Conservation (phyloP, 139 green algal genomes). For the Coccomyxa sp. region DNA sequence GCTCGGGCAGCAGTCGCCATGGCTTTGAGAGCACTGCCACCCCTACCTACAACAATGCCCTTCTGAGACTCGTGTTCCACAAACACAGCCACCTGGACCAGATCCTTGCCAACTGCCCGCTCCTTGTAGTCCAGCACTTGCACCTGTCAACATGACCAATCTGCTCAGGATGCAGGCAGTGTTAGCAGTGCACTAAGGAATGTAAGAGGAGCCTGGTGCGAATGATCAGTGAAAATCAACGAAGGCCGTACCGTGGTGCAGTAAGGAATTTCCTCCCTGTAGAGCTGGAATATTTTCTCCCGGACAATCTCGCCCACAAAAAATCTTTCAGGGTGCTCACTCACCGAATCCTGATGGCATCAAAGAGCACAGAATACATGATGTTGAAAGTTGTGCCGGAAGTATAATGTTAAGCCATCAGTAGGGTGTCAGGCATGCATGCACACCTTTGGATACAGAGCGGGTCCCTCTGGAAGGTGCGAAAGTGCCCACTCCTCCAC, state of each 20-base stretch:
- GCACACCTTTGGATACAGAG: conserved; percentile 74
- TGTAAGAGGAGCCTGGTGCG: too few relatives aligned
- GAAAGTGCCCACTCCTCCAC: conserved; percentile 65
- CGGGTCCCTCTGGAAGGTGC: conserved; percentile 71
- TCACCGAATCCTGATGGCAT: conserved; percentile 56
- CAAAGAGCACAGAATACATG: not conserved
- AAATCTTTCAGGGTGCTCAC: conserved; percentile 90
- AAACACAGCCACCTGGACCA: conserved; percentile 36
- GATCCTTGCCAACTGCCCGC: conserved; percentile 70
- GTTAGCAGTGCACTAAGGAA: too few relatives aligned
- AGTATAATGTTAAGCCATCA: too few relatives aligned
- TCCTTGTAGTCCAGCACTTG: conserved; percentile 75
- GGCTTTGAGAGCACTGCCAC: conserved; percentile 56
- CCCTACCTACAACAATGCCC: conserved; percentile 79
- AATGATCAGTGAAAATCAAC: not conserved
- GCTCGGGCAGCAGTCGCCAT: conserved; percentile 50
- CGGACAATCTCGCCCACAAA: conserved; percentile 96
- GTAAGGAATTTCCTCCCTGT: conserved; percentile 91
- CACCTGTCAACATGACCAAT: conserved; percentile 45
- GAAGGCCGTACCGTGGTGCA: conserved; percentile 50
- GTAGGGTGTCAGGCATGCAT: too few relatives aligned
- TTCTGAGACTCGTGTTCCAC: conserved; percentile 65
- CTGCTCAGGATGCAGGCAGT: too few relatives aligned
- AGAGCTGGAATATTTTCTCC: conserved; percentile 92
- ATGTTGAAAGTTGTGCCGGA: not conserved